These are phyloP conservation scores for Aspergillus floridensis DNA, from an alignment of 2,329 filamentous ascomycete species.

Conservation along the genomic window DNA sequence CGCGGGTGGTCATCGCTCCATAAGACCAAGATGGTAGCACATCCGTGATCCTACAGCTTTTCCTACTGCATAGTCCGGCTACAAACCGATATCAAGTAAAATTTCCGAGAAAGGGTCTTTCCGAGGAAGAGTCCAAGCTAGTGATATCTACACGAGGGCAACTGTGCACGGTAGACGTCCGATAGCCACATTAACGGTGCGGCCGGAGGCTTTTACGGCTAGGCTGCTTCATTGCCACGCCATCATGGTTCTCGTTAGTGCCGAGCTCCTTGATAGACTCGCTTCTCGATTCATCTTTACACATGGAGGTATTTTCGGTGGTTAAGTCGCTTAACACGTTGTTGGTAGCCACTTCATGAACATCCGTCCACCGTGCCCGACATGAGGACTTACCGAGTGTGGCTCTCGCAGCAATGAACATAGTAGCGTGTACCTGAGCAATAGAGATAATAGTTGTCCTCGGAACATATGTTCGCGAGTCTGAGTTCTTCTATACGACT, in stretches of 20 bases:
- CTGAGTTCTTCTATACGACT: not conserved
- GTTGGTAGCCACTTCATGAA: not conserved
- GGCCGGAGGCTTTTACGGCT: not conserved
- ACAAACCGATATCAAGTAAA: conserved; percentile 14
- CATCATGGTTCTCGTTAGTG: not conserved
- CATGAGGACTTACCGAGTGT: not conserved
- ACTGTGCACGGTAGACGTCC: not conserved
- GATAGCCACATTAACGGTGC: not conserved
- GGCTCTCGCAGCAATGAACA: not conserved
- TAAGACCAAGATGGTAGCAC: conserved; percentile 12
- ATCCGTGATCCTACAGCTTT: conserved; percentile 12
- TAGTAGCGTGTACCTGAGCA: not conserved
- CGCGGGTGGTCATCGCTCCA: conserved; percentile 7
- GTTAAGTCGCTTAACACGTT: not conserved
- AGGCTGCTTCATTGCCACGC: not conserved
- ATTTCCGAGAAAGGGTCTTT: conserved; percentile 19
- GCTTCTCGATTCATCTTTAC: not conserved
- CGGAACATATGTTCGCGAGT: not conserved
- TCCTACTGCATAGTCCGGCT: conserved; percentile 14
- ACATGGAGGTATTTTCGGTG: not conserved
- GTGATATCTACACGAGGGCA: conserved; percentile 2
- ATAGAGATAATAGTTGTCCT: not conserved
- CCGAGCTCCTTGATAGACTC: not conserved
- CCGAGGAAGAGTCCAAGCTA: conserved; percentile 1
- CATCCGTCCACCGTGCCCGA: not conserved